phyloP scores from a whole-genome alignment of 2,329 filamentous ascomycete genomes.

The Aspergillus pseudoglaucus region DNA sequence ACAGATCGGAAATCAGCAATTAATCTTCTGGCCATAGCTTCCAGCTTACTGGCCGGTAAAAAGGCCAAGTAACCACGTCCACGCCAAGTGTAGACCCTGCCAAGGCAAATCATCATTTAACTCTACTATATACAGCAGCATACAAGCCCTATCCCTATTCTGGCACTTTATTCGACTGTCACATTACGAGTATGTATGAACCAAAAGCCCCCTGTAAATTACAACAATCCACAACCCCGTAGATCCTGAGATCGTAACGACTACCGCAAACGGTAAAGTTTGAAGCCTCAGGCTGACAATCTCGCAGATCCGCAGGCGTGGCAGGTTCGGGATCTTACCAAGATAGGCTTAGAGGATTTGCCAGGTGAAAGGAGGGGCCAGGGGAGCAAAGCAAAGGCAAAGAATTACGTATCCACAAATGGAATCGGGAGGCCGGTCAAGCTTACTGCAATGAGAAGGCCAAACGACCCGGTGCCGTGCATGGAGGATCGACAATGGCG shows the following conservation, averaged over 20 bases:
- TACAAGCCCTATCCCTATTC: background rate
- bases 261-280: background rate
- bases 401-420: background rate
- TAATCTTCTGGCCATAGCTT: conserved; percentile 26
- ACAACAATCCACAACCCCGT: background rate
- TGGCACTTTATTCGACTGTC: background rate
- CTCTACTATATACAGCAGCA: background rate
- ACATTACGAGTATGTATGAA: background rate
- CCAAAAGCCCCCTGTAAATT: background rate
- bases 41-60: background rate
- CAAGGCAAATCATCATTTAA: conserved; percentile 3
- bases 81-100: background rate
- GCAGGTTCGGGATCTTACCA: background rate
- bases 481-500: background rate
- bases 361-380: background rate
- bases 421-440: background rate
- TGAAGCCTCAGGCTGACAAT: background rate
- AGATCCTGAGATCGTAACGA: background rate
- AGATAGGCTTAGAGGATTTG: background rate
- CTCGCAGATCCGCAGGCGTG: background rate
- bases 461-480: conserved; percentile 7
- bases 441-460: conserved; percentile 8
- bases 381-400: no score
- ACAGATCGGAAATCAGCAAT: conserved; percentile 5
- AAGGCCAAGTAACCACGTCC: background rate